A percentile compares a stretch with the other conserved stretches of the same genome.
Evolutionary conservation across 306 rosid genomes (phyloP).

Genomic region (Datisca glomerata): DNA sequence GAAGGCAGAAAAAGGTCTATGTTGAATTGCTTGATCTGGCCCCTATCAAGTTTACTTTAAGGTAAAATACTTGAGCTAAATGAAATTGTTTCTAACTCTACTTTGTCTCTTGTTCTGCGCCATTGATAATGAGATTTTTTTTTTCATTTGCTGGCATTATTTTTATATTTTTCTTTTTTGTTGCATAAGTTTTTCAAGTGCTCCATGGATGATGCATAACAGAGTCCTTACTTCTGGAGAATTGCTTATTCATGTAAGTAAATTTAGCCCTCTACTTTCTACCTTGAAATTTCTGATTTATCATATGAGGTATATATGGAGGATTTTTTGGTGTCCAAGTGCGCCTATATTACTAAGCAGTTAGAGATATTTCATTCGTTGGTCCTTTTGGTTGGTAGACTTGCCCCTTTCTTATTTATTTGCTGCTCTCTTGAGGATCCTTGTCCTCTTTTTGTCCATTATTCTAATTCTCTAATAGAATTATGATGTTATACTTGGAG

Average conservation of each 20-base stretch:
- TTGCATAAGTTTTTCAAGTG: slow-evolving; percentile 78
- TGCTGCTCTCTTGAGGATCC: no score
- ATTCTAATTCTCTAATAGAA: no score
- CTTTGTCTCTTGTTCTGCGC: slow-evolving; percentile 13
- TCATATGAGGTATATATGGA: no score
- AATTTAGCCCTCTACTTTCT: background rate
- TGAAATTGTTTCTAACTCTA: slow-evolving; percentile 1
- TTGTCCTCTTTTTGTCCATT: no score
- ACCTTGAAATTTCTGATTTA: background rate
- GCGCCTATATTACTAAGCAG: no score
- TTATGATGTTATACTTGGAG: no score
- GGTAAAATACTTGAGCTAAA: slow-evolving; percentile 28
- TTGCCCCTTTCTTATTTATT: no score
- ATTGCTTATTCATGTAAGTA: slow-evolving; percentile 72
- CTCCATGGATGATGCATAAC: slow-evolving; percentile 80
- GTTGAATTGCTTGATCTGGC: slow-evolving; percentile 75
- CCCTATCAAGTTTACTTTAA: slow-evolving; percentile 72
- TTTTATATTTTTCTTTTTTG: no score
- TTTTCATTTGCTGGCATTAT: no score
- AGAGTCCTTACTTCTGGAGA: slow-evolving; percentile 61
- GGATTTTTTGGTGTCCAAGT: no score
- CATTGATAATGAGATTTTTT: slow-evolving; percentile 16
- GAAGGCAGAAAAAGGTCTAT: slow-evolving; percentile 82
- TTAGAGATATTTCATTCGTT: no score
- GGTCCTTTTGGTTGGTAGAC: no score